Evolutionary conservation across 2,329 filamentous ascomycete species (phyloP), one percentile per base, ranked within the genome.

Genomic region (Exophiala aquamarina): DNA sequence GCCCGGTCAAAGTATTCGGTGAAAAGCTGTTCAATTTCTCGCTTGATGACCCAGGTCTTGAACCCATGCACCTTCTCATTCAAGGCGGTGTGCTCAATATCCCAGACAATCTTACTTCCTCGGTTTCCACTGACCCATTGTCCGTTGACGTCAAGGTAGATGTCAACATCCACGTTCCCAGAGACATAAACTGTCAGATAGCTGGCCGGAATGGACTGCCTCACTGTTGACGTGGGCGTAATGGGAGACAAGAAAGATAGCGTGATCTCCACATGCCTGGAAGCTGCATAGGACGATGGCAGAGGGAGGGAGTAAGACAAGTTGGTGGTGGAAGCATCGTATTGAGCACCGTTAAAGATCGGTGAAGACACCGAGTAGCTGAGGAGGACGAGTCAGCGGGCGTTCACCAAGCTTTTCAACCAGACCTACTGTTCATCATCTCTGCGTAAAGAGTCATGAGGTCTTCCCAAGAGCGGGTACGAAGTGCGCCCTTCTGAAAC

Each of bases 51-150:
- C 71, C 72, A 75, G 47, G 63, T 65, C 47, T 72, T 70, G 17
- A 75, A 64, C 4, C 54, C 57, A 18, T 59, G 70, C 3, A 70
- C 66, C 4, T 68, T 61, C 14, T 67, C 62, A 3, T 69, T 58
- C 21, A 70, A 59, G 35, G 68, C 59, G 7, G 72, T 61, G 44
- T 77, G 69, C 43, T 73, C 69, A 39, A 89, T 69, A 8, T 78
- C 72, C 89, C 89, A 94, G 48, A 78, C 73, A 45, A 94, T 86
- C 43, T 77, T 72, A 57, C 78, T 87, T 26, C 77, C 81, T 40
- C 82, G 73, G 55, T 90, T 78, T 14, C 88, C 88, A 60, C 85
- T 93, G 50, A 89, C 85, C 88, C 89, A 95, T 62, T 90, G 83
- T 6, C 84, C 84, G 59, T 87, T 86, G 44, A 87, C 57, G 61